Evolutionary conservation across 345 rosid genomes (phyloP), one percentile per base, ranked within the genome.

Genomic region (Erodium maritimum): DNA sequence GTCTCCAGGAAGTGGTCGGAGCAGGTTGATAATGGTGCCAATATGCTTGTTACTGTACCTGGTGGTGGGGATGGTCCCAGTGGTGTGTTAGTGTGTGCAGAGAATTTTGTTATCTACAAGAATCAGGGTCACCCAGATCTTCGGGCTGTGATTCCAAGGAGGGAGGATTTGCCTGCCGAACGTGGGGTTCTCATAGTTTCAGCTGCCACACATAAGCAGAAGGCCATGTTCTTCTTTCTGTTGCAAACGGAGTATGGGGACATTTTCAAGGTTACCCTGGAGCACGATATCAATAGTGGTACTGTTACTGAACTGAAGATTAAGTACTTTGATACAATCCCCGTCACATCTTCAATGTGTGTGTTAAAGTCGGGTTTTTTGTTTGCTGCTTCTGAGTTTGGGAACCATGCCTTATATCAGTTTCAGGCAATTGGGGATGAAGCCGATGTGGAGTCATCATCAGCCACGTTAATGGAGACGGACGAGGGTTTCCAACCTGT

Each of bases 1-100:
- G 99, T 93, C 1, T 93, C 99, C 19, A 73, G 99, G 64, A 93
- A 89, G 66, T 93, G 99, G 97, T 87, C 97, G 0, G 97, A 93
- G 51, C 79, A 83, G 1, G 97, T 93, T 60, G 97, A 93, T 59
- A 91, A 88, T 58, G 99, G 94, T n/a, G 99, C 99, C 6, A 89
- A 93, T 62, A 75, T 89, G 95, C 86, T 93, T 52, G 97, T 93
- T 67, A 89, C 94, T 0, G 99, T 93, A 9, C 99, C 99, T n/a
- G 99, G 99, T 56, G 99, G 95, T 46, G 87, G 79, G 14, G 97
- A 89, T 74, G 99, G 99, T 19, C 97, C 99, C 0, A 93, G 97
- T 61, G 99, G 99, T 50, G 95, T 89, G 69, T 25, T 93, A 66
- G 95, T 93, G 55, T 93, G 99, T 23, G 97, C 97, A 0, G 99